A percentile compares a stretch with the other conserved stretches of the same genome.
phyloP scores from a whole-genome alignment of 176 grass and related monocot species.

The Leersia perrieri region DNA sequence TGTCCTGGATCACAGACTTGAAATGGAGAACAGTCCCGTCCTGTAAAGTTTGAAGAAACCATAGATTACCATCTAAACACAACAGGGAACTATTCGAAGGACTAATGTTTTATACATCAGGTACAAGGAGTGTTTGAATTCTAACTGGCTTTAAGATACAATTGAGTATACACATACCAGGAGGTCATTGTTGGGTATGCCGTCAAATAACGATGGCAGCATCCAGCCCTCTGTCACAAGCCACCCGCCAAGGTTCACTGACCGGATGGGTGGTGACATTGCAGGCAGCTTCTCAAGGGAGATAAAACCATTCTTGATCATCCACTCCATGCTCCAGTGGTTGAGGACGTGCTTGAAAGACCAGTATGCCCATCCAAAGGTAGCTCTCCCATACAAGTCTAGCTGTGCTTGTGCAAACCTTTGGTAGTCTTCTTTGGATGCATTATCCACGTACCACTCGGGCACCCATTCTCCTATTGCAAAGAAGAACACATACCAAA shows the following conservation, averaged over 20 bases:
- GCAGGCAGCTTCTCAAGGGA: not conserved
- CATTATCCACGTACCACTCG: conserved; percentile 24
- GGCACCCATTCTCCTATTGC: conserved; percentile 53
- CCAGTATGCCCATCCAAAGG: conserved; percentile 81
- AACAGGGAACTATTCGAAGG: too few species aligned
- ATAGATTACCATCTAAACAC: too few species aligned
- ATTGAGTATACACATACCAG: not conserved
- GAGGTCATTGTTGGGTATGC: not conserved
- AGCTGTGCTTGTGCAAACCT: conserved; percentile 43
- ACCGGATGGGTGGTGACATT: not conserved
- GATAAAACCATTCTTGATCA: conserved; percentile 72
- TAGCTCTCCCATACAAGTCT: conserved; percentile 43
- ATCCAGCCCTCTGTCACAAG: not conserved
- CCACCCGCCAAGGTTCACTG: not conserved
- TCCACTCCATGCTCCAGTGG: conserved; percentile 81
- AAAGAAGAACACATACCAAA: not conserved
- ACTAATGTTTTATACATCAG: too few species aligned
- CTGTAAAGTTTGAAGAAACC: not conserved
- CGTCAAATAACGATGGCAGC: not conserved
- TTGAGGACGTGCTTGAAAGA: conserved; percentile 42
- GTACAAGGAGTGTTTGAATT: too few species aligned
- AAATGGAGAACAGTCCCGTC: not conserved
- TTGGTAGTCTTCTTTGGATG: conserved; percentile 30
- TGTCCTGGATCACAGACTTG: not conserved
- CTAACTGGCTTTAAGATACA: too few species aligned